Evolutionary conservation across 1,139 yeast species (phyloP).

Genomic region (Pichia sp.): DNA sequence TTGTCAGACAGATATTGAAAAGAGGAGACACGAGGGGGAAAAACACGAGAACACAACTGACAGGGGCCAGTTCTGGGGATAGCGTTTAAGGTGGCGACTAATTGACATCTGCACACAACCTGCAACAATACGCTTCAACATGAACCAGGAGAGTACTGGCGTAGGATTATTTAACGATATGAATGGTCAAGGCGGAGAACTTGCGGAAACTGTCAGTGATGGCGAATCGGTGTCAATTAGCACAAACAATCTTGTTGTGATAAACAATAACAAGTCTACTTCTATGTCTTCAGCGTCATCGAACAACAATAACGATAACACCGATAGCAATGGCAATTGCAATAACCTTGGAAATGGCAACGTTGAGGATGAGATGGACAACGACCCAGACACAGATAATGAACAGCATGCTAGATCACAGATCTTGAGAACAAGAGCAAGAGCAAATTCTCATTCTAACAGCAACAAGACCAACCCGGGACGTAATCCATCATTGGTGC

Average conservation of each 20-base stretch:
- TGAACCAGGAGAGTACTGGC: background rate
- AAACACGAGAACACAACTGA: background rate
- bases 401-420: slow-evolving; percentile 30
- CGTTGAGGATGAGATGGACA: slow-evolving; percentile 22
- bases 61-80: background rate
- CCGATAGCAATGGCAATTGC: slow-evolving; percentile 2
- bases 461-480: background rate
- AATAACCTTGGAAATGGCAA: too few relatives aligned
- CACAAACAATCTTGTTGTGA: background rate
- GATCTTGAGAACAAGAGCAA: slow-evolving; percentile 26
- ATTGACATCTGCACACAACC: background rate
- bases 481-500: slow-evolving; percentile 1
- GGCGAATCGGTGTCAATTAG: background rate
- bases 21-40: background rate
- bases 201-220: background rate
- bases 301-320: background rate
- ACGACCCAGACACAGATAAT: slow-evolving; percentile 32
- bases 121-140: background rate
- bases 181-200: background rate
- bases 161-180: background rate
- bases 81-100: background rate
- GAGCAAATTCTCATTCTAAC: slow-evolving; percentile 11
- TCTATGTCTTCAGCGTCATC: slow-evolving; percentile 5
- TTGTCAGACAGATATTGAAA: background rate
- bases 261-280: background rate